Evolutionary conservation across 139 green algal species (phyloP), one percentile per base, ranked within the genome.

Genomic region (Tetraselmis chui): DNA sequence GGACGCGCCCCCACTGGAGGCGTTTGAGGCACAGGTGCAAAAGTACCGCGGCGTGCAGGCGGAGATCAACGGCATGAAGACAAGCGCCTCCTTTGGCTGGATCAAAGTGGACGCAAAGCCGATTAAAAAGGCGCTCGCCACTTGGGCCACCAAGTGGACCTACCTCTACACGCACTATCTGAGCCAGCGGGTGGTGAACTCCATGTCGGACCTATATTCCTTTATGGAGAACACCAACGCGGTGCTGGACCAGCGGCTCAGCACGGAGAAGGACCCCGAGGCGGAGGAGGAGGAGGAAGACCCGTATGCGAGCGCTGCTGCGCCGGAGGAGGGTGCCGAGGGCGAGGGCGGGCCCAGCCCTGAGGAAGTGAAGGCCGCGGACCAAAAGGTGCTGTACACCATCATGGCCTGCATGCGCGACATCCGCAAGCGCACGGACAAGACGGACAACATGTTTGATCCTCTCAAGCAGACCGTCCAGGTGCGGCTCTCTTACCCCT

Each of bases 361-460:
- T n/a, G 31, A 78, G 30, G 83, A 89, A 28, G 86, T 81, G 2
- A 79, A 85, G 29, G 89, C 85, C 30, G 88, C 87, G 74, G 87
- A 90, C 58, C 86, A 88, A 26, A 84, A 89, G 67, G 79, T 87
- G 27, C 90, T 97, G 28, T 96, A 96, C 75, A 85, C 82, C 77
- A 94, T 94, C 86, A 95, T 97, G 91, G 87, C 89, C 23, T 95
- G 90, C 88, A 95, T 98, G 87, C 89, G 92, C 18, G 93, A 97
- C 77, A 92, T 97, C 28, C 91, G 93, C 29, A 95, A 94, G 86
- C 90, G 93, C 31, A 84, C 83, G 0, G 92, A 94, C 32, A 83
- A 84, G 59, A 97, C 93, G 27, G 93, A 96, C 80, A 86, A 80
- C 29, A 95, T 94, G 89, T 98, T 98, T 85, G 90, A 96, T 79